A percentile compares a stretch with the other conserved stretches of the same genome.
Conservation (phyloP, 1,139 yeast species). For the Lodderomyces oxycetoniae region DNA sequence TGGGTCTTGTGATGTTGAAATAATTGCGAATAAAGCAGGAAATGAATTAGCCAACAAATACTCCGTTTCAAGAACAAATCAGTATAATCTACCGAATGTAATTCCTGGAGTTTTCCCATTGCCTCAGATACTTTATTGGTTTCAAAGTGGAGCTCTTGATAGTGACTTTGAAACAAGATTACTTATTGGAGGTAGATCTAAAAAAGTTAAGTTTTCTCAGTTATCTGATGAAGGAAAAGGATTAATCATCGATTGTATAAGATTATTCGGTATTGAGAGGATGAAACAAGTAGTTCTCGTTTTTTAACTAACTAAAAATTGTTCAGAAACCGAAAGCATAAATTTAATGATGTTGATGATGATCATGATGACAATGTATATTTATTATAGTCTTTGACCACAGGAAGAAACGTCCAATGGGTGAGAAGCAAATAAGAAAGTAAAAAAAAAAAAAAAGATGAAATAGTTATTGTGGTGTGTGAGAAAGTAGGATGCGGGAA, state of each 20-base stretch:
- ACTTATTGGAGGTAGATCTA: conserved; percentile 13
- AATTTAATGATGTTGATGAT: too few species aligned
- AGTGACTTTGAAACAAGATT: conserved; percentile 17
- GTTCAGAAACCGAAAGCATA: too few species aligned
- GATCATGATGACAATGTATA: too few species aligned
- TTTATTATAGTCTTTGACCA: too few species aligned
- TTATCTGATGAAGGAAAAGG: conserved; percentile 21
- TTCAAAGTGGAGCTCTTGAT: conserved; percentile 19
- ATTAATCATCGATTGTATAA: conserved; percentile 33
- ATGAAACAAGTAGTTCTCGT: conserved; percentile 16
- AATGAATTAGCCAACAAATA: conserved; percentile 16
- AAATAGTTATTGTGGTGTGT: background rate
- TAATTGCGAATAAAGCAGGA: conserved; percentile 21
- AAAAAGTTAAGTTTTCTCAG: conserved; percentile 17
- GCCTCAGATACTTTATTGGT: conserved; percentile 34
- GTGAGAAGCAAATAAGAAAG: conserved; percentile 7
- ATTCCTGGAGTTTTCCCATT: conserved; percentile 52
- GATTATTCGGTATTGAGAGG: conserved; percentile 36
- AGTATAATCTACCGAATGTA: conserved; percentile 33
- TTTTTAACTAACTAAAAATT: too few species aligned
- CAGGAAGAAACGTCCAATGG: conserved; percentile 15
- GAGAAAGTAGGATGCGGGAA: background rate
- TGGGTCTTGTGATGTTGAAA: conserved; percentile 16
- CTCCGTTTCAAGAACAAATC: conserved; percentile 4
- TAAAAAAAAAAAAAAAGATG: background rate